Base-by-base conservation (phyloP, 495 filamentous ascomycete genomes). In the Xylaria bambusicola region DNA sequence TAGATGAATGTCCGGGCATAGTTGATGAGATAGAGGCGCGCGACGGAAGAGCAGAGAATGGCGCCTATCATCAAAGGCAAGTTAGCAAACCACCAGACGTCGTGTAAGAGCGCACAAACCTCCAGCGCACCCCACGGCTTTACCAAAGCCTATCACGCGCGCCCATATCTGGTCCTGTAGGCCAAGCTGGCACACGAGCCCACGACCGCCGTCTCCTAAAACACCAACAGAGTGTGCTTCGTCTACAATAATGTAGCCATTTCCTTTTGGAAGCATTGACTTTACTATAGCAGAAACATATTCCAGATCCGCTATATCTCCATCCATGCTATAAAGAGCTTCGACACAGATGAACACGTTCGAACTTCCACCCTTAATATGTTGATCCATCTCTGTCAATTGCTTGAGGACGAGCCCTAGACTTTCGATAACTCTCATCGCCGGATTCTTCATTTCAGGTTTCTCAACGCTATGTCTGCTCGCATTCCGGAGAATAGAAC, bases 261-360 rank as follows among this genome's bases (percentile, higher is more conserved):
- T 89, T 2, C 75, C 73, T 0, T 45, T 41, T 6, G 84, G 84
- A 0, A 92, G 73, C 5, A 84, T 60, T 1, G 71, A 67, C 50
- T 91, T 80, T 0, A 87, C 82, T 1, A 80, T 63, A 6, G 73
- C 64, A 1, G 88, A 75, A 35, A 92, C 80, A 21, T 85, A 75
- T 15, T 67, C 62, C 15, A 94, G 73, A 0, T 87, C 88, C 9
- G 81, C 82, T 8, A 90, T 65, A 70, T 92, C 89, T 0, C 90
- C 90, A 66, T 93, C 89, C 90, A 94, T 94, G 55, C 86, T 90
- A 68, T 94, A 94, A n/a, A 92, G 73, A 2, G 81, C 80, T 66
- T 94, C 90, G 0, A 92, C 75, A 1, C 85, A 85, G 20, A 93
- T 77, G 63, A 93, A 86, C 6, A 87, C 73, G 63, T 80, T 84